Conservation (phyloP, 2,329 filamentous ascomycete species). For the Neonectria faginata region DNA sequence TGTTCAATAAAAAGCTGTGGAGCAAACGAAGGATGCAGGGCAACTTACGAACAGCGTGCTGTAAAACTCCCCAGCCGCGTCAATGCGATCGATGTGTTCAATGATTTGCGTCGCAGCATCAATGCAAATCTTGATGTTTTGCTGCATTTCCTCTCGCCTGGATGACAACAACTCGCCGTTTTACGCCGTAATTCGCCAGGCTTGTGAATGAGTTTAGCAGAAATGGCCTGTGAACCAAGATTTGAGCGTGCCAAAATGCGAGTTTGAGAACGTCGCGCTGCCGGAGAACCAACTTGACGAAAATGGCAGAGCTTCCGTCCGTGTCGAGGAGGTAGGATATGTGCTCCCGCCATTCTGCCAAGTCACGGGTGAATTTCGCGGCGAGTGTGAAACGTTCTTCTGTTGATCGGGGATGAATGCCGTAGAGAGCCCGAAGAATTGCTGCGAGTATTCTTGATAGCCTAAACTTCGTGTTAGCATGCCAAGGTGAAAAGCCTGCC, state of each 20-base stretch:
- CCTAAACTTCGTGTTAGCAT: constrained; percentile 23
- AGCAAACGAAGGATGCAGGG: constrained; percentile 22
- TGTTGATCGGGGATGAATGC: constrained; percentile 48
- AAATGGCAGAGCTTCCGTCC: constrained; percentile 48
- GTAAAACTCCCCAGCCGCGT: constrained; percentile 17
- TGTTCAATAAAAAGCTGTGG: constrained; percentile 23
- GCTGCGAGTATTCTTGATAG: constrained; percentile 49
- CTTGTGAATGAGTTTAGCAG: constrained; percentile 51
- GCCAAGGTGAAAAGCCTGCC: constrained; percentile 36
- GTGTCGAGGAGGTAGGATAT: constrained; percentile 53
- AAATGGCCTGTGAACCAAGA: constrained; percentile 55
- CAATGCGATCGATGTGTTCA: constrained; percentile 49
- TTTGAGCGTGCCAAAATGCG: constrained; percentile 56
- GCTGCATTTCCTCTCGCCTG: constrained; percentile 40
- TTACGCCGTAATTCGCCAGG: constrained; percentile 18
- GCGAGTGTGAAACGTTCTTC: constrained; percentile 44
- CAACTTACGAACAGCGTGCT: constrained; percentile 22
- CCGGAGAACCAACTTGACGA: constrained; percentile 53
- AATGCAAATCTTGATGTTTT: constrained; percentile 45
- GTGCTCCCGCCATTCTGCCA: constrained; percentile 50
- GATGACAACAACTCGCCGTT: constrained; percentile 25
- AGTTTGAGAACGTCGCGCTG: constrained; percentile 56
- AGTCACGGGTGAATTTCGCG: constrained; percentile 44
- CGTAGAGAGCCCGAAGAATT: constrained; percentile 52
- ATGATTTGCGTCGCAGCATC: constrained; percentile 56